Base-by-base conservation (phyloP, 345 rosid species). In the Eutrema heterophyllum region DNA sequence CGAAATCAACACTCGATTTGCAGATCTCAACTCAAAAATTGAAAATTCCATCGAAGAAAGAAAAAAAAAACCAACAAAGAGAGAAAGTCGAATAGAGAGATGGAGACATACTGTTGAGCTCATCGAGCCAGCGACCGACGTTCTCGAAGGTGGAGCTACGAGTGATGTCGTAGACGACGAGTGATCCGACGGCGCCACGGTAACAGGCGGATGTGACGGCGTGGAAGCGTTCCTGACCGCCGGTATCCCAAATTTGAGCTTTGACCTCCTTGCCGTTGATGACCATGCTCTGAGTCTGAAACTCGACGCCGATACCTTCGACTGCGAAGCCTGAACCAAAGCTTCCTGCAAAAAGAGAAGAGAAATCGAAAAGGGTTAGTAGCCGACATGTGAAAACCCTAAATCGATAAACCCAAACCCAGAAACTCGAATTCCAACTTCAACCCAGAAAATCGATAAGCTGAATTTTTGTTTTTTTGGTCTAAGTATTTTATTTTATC, bases 241-340 rank as follows among this genome's bases (percentile, higher is more conserved):
- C 98, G 67, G 98, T 92, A 71, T 92, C 98, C 98, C 98, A 92
- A 88, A 92, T 90, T 93, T 92, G 97, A 52, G 97, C 98, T 44
- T 92, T 90, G 18, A 92, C 86, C n/a, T 92, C 95, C 62, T 90
- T 90, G 16, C 95, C 95, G n/a, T 88, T 90, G 68, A 92, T 87
- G 51, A 87, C 85, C 86, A 90, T 82, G 72, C 85, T 84, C 81
- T 90, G 96, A 38, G 98, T 90, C 86, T 92, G 98, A 60, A 92
- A 92, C 84, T 92, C 97, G 7, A 89, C 96, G n/a, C 96, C 98
- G 33, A 92, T 92, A n/a, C n/a, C n/a, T n/a, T n/a, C n/a, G n/a
- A n/a, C n/a, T n/a, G n/a, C n/a, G n/a, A n/a, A n/a, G n/a, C n/a
- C n/a, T n/a, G n/a, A n/a, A n/a, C n/a, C n/a, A n/a, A n/a, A n/a